Conservation (phyloP, 2,329 filamentous ascomycete species). For the Elsinoe perseae region DNA sequence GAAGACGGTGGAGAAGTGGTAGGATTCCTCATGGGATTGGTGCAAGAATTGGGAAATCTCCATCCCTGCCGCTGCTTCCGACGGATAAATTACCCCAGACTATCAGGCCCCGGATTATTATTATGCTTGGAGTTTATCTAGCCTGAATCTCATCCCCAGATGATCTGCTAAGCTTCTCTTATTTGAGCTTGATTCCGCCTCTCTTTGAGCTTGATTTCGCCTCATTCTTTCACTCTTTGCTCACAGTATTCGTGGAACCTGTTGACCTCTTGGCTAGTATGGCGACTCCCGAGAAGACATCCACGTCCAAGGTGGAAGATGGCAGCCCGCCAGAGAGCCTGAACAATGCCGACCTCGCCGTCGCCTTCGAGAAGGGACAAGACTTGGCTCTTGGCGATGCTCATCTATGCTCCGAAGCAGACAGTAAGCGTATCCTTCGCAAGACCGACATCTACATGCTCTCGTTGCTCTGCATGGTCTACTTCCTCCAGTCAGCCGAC, state of each 20-base stretch:
- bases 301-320: neutral
- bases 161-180: neutral
- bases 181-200: neutral
- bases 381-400: conserved; percentile 12
- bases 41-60: neutral
- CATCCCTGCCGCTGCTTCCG: neutral
- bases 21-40: neutral
- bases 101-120: neutral
- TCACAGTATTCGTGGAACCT: neutral
- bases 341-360: conserved; percentile 12
- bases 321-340: neutral
- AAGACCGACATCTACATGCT: conserved; percentile 19
- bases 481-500: conserved; percentile 17
- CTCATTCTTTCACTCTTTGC: neutral
- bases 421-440: conserved; percentile 17
- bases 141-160: neutral
- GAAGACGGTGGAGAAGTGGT: neutral
- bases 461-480: conserved; percentile 17
- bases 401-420: conserved; percentile 16
- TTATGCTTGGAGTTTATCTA: neutral
- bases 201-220: no score
- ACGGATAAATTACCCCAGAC: neutral
- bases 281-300: neutral
- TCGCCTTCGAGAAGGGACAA: conserved; percentile 16
- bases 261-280: neutral